A percentile compares a stretch with the other conserved stretches of the same genome.
Evolutionary conservation across 2,329 filamentous ascomycete genomes (phyloP).

Genomic region (Pseudogymnoascus sp.): DNA sequence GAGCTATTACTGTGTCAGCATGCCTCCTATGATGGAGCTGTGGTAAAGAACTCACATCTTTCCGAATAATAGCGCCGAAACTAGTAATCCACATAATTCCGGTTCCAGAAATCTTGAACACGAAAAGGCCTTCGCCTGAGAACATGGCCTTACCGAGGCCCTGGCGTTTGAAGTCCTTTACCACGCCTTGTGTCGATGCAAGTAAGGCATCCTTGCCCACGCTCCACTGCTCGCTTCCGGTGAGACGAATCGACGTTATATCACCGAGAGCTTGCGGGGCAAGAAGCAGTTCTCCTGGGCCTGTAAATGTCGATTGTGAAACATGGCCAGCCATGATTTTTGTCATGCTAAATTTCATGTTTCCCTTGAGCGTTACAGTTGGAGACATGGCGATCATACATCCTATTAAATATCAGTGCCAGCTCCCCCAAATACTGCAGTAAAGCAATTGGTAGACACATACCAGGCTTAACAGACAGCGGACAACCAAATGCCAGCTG

Average conservation of each 20-base stretch:
- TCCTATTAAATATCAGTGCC: constrained; percentile 39
- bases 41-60: constrained; percentile 61
- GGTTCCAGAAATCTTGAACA: constrained; percentile 76
- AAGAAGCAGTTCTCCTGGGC: constrained; percentile 83
- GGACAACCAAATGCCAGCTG: constrained; percentile 88
- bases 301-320: constrained; percentile 71
- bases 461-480: constrained; percentile 69
- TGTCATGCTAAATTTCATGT: constrained; percentile 80
- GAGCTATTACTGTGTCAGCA: constrained; percentile 33
- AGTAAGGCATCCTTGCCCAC: constrained; percentile 84
- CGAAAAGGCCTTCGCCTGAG: constrained; percentile 83
- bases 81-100: constrained; percentile 87
- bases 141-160: constrained; percentile 87
- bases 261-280: constrained; percentile 78
- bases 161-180: constrained; percentile 84
- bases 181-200: constrained; percentile 76
- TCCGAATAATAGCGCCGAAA: constrained; percentile 90
- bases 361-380: constrained; percentile 75
- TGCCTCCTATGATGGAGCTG: background rate
- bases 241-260: constrained; percentile 70
- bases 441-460: background rate
- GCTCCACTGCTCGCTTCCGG: constrained; percentile 69
- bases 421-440: background rate
- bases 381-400: constrained; percentile 95
- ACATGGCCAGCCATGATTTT: constrained; percentile 83